Evolutionary conservation across 1,284 basidiomycete genomes (phyloP), one percentile per base, ranked within the genome.

Genomic region (Papiliotrema terrestris): DNA sequence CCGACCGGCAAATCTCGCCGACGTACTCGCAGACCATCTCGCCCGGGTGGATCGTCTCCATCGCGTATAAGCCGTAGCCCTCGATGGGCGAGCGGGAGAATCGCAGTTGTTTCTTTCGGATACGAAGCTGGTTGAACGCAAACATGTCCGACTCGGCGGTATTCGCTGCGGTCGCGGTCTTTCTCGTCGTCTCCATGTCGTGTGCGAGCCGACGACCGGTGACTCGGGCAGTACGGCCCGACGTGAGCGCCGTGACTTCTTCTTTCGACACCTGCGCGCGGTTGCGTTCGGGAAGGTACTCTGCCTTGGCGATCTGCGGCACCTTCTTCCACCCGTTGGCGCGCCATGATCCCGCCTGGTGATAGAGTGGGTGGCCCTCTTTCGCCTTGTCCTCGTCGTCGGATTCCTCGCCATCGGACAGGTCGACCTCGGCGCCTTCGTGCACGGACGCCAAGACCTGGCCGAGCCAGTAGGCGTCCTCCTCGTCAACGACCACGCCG

Each of bases 21-120:
- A 99, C 96, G 69, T 99, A 99, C 79, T 99, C 96, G 77, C 98
- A 98, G 43, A 99, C 95, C 92, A 99, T 98, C 77, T 99, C 96
- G 5, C 93, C 92, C 20, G 85, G 81, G 15, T 89, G 85, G 66
- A 99, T 98, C 68, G 86, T 85, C 80, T 96, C 92, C 86, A 94
- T 88, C 32, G 93, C 91, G 72, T 95, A 96, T 68, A 98, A 74
- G 4, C 96, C 95, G 89, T 95, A 98, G 66, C 96, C 94, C 74
- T 98, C 95, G 63, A 99, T 99, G 3, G 94, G 92, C 26, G 91
- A 94, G 51, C 93, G 84, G 9, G 93, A 89, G 70, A 99, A 99
- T 37, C 91, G 87, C 51, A 99, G 83, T 71, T 97, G 92, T 80
- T 99, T 99, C 84, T 98, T 98, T 59, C 96, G 82, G 39, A 92